Percentiles rank a stretch among this genome's conserved stretches.
phyloP scores from a whole-genome alignment of 1,284 basidiomycete species.

The Psilocybe mexicana region DNA sequence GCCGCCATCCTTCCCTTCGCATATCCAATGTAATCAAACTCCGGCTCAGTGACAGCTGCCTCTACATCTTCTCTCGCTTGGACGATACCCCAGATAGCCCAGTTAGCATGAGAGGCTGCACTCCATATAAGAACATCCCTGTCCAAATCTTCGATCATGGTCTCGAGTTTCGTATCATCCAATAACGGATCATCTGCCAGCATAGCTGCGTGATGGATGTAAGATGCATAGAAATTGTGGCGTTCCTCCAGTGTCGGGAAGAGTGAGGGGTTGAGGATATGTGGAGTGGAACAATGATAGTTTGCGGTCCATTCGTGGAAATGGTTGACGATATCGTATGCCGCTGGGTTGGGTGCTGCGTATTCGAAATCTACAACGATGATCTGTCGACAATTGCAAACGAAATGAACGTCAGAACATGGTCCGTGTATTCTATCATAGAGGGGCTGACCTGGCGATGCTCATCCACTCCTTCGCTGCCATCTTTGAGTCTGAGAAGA shows the following conservation, averaged over 20 bases:
- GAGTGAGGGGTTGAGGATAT: slow-evolving; percentile 63
- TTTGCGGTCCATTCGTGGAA: slow-evolving; percentile 95
- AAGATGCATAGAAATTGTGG: slow-evolving; percentile 81
- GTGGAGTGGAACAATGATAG: slow-evolving; percentile 78
- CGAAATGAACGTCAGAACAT: neutral
- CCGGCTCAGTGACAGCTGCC: slow-evolving; percentile 54
- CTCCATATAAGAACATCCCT: slow-evolving; percentile 83
- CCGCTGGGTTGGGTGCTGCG: slow-evolving; percentile 84
- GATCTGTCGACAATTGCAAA: slow-evolving; percentile 48
- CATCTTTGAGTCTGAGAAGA: slow-evolving; percentile 69
- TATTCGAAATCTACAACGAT: slow-evolving; percentile 97
- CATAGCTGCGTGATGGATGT: slow-evolving; percentile 57
- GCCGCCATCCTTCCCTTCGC: slow-evolving; percentile 62
- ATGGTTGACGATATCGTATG: slow-evolving; percentile 94
- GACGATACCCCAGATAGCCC: slow-evolving; percentile 91
- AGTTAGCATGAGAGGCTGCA: slow-evolving; percentile 85
- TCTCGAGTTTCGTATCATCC: slow-evolving; percentile 36
- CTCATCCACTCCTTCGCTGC: slow-evolving; percentile 54
- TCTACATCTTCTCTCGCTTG: slow-evolving; percentile 84
- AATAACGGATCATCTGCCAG: slow-evolving; percentile 32
- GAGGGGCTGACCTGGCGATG: slow-evolving; percentile 62
- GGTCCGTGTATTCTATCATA: slow-evolving; percentile 12
- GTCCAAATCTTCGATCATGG: slow-evolving; percentile 57
- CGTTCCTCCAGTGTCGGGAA: slow-evolving; percentile 81
- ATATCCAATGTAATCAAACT: slow-evolving; percentile 81